A percentile compares a stretch with the other conserved stretches of the same genome.
Conservation (phyloP, 1,139 yeast species). For the Hansenula sp. region DNA sequence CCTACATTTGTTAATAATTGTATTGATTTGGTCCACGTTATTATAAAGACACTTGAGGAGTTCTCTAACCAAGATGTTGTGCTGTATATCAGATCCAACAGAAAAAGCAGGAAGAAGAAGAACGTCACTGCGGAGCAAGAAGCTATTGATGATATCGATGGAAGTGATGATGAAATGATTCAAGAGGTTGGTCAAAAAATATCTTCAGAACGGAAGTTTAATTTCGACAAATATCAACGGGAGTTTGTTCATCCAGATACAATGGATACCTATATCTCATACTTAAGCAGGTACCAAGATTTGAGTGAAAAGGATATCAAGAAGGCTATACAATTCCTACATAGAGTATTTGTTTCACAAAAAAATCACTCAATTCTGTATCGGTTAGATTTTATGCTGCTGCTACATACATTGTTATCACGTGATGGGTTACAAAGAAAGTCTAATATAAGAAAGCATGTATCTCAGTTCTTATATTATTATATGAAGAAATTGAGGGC, state of each 20-base stretch:
- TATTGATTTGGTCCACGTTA: slow-evolving; percentile 62
- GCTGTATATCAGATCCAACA: slow-evolving; percentile 49
- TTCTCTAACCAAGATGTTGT: slow-evolving; percentile 62
- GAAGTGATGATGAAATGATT: slow-evolving; percentile 39
- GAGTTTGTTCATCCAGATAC: slow-evolving; percentile 35
- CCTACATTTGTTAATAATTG: slow-evolving; percentile 58
- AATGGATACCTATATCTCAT: slow-evolving; percentile 32
- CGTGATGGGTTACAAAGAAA: slow-evolving; percentile 29
- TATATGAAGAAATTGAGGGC: slow-evolving; percentile 62
- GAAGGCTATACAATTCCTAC: slow-evolving; percentile 65
- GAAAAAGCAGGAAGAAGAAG: slow-evolving; percentile 29
- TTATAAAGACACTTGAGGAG: slow-evolving; percentile 65
- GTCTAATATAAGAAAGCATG: slow-evolving; percentile 46
- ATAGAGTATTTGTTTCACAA: slow-evolving; percentile 63
- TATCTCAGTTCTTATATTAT: slow-evolving; percentile 63
- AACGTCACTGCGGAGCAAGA: slow-evolving; percentile 25
- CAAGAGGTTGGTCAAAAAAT: slow-evolving; percentile 35
- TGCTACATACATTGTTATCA: slow-evolving; percentile 43
- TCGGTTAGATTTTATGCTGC: slow-evolving; percentile 71
- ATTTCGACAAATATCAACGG: slow-evolving; percentile 37
- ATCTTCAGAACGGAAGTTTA: slow-evolving; percentile 49
- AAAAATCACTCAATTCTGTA: slow-evolving; percentile 60
- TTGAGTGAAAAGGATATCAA: slow-evolving; percentile 58
- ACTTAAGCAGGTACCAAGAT: slow-evolving; percentile 53
- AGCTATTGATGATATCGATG: slow-evolving; percentile 37